Evolutionary conservation across 352 stramenopile species (phyloP).

Genomic region (Phytophthora melonis): DNA sequence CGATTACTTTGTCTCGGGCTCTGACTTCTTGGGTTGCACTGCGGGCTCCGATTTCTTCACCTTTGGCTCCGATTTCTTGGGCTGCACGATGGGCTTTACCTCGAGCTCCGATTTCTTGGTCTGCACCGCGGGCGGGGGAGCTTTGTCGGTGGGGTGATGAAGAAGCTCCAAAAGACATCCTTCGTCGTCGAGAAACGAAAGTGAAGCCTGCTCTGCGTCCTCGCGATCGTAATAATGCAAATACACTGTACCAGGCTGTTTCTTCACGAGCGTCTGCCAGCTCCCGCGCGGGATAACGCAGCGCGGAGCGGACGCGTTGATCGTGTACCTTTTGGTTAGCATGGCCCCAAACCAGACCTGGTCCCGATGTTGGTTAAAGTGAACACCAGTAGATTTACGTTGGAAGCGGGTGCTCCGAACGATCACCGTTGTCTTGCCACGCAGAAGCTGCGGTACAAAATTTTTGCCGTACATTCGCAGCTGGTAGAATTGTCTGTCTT

Average conservation of each 20-base stretch:
- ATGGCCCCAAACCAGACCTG: conserved; percentile 53
- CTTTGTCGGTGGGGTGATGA: too few relatives aligned
- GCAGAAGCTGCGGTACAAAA: conserved; percentile 59
- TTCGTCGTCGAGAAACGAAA: conserved; percentile 51
- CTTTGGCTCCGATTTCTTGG: too few relatives aligned
- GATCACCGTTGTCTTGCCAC: conserved; percentile 52
- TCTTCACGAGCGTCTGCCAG: conserved; percentile 59
- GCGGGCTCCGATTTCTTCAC: too few relatives aligned
- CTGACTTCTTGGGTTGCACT: too few relatives aligned
- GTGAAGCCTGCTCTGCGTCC: conserved; percentile 49
- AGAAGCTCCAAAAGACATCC: too few relatives aligned
- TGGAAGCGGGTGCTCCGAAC: conserved; percentile 59
- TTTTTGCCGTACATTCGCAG: conserved; percentile 61
- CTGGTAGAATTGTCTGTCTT: conserved; percentile 57
- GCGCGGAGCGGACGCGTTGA: conserved; percentile 56
- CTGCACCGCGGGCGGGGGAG: too few relatives aligned
- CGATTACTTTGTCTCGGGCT: too few relatives aligned
- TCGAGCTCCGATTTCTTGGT: too few relatives aligned
- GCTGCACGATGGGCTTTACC: too few relatives aligned
- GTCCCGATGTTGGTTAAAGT: conserved; percentile 68
- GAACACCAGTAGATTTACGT: conserved; percentile 64
- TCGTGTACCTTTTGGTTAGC: conserved; percentile 58
- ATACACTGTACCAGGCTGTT: conserved; percentile 43
- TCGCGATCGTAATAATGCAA: conserved; percentile 68
- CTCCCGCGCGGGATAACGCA: conserved; percentile 62